A percentile compares a stretch with the other conserved stretches of the same genome.
Evolutionary conservation across 257 asterid genomes (phyloP).

Genomic region (Datura wrightii): DNA sequence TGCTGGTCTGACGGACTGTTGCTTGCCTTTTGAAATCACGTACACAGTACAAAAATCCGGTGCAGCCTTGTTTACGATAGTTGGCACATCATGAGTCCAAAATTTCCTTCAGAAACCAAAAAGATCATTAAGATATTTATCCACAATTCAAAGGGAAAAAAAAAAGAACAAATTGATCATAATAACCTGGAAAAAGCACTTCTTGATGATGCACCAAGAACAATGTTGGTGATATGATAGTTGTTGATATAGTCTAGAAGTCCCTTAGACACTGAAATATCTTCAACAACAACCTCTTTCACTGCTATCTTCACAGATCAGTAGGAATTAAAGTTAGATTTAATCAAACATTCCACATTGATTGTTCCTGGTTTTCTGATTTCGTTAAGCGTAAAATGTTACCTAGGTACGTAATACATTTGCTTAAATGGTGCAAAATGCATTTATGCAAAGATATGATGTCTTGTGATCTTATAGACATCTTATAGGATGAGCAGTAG

Average conservation of each 20-base stretch:
- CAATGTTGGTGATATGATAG: slow-evolving; percentile 52
- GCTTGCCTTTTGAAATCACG: slow-evolving; percentile 65
- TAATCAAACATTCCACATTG: neutral
- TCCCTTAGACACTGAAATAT: slow-evolving; percentile 56
- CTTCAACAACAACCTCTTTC: slow-evolving; percentile 61
- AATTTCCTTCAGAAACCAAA: slow-evolving; percentile 55
- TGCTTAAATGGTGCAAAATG: neutral
- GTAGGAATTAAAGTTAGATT: neutral
- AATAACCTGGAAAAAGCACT: slow-evolving; percentile 48
- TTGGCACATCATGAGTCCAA: slow-evolving; percentile 66
- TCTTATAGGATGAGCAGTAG: neutral
- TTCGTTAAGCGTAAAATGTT: neutral
- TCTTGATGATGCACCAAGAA: slow-evolving; percentile 69
- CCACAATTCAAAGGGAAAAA: neutral
- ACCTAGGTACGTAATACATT: neutral
- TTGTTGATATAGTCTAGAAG: slow-evolving; percentile 62
- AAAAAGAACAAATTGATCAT: neutral
- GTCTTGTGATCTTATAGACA: neutral
- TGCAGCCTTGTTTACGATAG: slow-evolving; percentile 68
- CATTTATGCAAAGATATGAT: neutral
- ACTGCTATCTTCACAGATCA: slow-evolving; percentile 45
- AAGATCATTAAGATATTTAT: neutral
- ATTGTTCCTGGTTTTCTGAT: neutral
- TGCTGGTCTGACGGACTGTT: slow-evolving; percentile 68
- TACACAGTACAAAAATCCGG: slow-evolving; percentile 79